Evolutionary conservation across 768 basidiomycete genomes (phyloP), one percentile per base, ranked within the genome.

Genomic region (Calocybe cyanea): DNA sequence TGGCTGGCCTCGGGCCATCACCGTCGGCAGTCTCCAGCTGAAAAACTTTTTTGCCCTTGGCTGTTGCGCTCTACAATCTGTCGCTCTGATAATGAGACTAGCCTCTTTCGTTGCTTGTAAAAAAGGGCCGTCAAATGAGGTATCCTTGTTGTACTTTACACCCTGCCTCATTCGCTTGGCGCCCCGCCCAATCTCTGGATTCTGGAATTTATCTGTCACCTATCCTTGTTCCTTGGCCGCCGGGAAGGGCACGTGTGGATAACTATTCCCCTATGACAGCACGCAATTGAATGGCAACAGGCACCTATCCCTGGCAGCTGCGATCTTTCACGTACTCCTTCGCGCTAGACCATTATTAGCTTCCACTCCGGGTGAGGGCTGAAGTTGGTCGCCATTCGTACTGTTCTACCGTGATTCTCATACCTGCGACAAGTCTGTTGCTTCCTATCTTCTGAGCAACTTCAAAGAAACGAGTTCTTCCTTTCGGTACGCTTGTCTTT

Each of bases 91-190:
- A 6, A 28, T 28, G 25, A 28, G 46, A 36, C 47, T 48, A 48
- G 36, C 46, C 28, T 48, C 46, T 25, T 48, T 41, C 40, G 46
- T 38, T 15, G 25, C n/a, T 11, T 17, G 30, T 11, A 14, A n/a
- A n/a, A n/a, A 43, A 38, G 47, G 40, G 46, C n/a, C 31, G 41
- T 37, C 40, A 25, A 23, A 18, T 13, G 23, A 11, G n/a, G 37
- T 38, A 43, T 48, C 47, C 37, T 48, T 48, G n/a, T 33, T 32
- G 35, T 19, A 28, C 25, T n/a, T n/a, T n/a, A n/a, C n/a, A 46
- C 32, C 32, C 20, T 23, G 28, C 8, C 30, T 33, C 40, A 41
- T 47, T 39, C 39, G 41, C 23, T 8, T 24, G 19, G 15, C 44
- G 21, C 32, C 45, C 38, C 18, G 19, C 14, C 41, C 23, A 24